Percentiles rank a stretch among this genome's conserved stretches.
Evolutionary conservation across 768 basidiomycete species (phyloP).

Genomic region (Podaxis pistillaris): DNA sequence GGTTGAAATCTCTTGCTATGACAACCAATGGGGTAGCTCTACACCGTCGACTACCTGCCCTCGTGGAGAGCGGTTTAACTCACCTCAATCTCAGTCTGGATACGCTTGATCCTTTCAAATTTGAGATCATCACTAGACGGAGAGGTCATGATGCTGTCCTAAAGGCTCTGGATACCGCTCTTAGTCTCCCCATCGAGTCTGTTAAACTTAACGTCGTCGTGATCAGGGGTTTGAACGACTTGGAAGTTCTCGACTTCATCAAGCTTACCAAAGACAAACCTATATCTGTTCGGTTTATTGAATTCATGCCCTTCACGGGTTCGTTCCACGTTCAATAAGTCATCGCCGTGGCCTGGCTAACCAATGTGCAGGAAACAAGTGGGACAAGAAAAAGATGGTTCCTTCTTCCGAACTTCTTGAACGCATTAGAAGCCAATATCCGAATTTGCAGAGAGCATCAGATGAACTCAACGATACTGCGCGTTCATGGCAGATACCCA

Average conservation of each 20-base stretch:
- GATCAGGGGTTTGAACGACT: conserved; percentile 77
- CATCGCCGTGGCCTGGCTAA: conserved; percentile 2
- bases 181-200: conserved; percentile 49
- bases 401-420: conserved; percentile 66
- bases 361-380: conserved; percentile 66
- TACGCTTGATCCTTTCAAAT: conserved; percentile 83
- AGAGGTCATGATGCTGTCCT: conserved; percentile 76
- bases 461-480: conserved; percentile 81
- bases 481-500: conserved; percentile 73
- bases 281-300: conserved; percentile 82
- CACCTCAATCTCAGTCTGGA: conserved; percentile 81
- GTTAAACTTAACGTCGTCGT: conserved; percentile 87
- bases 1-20: conserved; percentile 78
- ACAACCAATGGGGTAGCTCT: conserved; percentile 82
- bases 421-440: conserved; percentile 45
- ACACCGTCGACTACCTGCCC: conserved; percentile 64
- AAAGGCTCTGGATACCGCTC: conserved; percentile 61
- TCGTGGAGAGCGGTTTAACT: conserved; percentile 72
- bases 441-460: conserved; percentile 51
- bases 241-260: conserved; percentile 78
- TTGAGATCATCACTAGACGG: conserved; percentile 83
- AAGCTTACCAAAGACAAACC: conserved; percentile 63
- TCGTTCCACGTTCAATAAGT: conserved; percentile 13
- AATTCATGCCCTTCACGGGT: conserved; percentile 95
- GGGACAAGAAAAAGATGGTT: conserved; percentile 81